A percentile compares a stretch with the other conserved stretches of the same genome.
Evolutionary conservation across 139 green algal species (phyloP).

Genomic region (Spirogloea muscicola): DNA sequence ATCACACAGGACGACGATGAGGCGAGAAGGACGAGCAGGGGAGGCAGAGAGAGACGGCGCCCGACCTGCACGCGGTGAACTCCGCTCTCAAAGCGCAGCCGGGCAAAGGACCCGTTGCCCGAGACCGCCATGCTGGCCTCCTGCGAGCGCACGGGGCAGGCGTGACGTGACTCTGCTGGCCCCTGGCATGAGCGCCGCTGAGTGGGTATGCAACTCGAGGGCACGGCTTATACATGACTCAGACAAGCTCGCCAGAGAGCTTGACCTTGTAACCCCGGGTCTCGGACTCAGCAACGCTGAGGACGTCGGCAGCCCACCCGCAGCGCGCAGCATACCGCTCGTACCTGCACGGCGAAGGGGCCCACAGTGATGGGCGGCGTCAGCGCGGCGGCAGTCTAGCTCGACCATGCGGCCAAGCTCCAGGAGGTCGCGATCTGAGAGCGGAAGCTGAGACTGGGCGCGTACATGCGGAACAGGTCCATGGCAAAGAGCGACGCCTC

Average conservation of each 20-base stretch:
- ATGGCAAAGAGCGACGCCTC: conserved; percentile 50
- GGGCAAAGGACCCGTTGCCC: conserved; percentile 33
- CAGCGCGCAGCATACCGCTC: conserved; percentile 19
- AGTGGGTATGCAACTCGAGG: no score
- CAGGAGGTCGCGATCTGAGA: no score
- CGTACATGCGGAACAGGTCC: conserved; percentile 52
- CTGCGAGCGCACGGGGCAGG: conserved; percentile 5
- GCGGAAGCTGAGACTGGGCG: no score
- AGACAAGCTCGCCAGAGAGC: no score
- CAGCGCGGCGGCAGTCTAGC: no score
- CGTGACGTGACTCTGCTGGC: no score
- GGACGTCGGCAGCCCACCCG: conserved; percentile 41
- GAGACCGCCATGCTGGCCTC: conserved; percentile 33
- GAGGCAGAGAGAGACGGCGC: not conserved
- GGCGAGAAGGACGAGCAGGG: not conserved
- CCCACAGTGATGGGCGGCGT: no score
- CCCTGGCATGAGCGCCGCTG: no score
- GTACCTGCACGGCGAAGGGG: no score
- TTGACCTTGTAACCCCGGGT: conserved; percentile 38
- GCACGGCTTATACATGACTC: no score
- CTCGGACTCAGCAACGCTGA: conserved; percentile 25
- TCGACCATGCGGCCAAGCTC: no score
- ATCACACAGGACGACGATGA: not conserved
- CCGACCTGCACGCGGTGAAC: conserved; percentile 88
- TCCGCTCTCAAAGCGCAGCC: conserved; percentile 88